Percentiles rank a stretch among this genome's conserved stretches.
Evolutionary conservation across 192 early-diverging fungal species (phyloP).

Genomic region (Umbelopsis vinacea): DNA sequence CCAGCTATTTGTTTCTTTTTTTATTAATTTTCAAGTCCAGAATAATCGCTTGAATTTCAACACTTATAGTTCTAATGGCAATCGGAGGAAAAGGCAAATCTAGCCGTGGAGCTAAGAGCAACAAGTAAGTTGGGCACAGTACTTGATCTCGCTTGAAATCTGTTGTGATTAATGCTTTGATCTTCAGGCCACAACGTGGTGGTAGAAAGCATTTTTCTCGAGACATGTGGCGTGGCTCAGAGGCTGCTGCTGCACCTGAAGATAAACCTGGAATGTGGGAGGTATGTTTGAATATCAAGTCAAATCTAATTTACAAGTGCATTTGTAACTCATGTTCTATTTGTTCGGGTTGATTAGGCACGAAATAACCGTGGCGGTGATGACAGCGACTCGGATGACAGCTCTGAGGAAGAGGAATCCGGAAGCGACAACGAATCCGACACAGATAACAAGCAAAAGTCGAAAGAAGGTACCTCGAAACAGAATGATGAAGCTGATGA

Average conservation of each 20-base stretch:
- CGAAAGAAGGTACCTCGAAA: background rate
- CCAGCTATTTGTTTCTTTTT: too few relatives aligned
- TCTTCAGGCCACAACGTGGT: constrained; percentile 25
- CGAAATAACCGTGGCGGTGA: constrained; percentile 13
- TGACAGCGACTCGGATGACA: constrained; percentile 15
- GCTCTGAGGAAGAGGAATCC: constrained; percentile 2
- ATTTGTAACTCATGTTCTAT: background rate
- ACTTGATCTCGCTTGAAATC: background rate
- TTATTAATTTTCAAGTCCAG: too few relatives aligned
- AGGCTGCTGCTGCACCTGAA: background rate
- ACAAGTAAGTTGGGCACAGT: constrained; percentile 8
- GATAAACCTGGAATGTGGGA: constrained; percentile 25
- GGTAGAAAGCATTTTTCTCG: constrained; percentile 29
- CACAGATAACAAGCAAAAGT: constrained; percentile 12
- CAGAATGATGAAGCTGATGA: constrained; percentile 3
- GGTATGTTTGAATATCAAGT: background rate
- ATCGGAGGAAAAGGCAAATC: constrained; percentile 8
- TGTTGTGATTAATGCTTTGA: background rate
- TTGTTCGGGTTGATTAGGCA: background rate
- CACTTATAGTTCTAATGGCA: background rate
- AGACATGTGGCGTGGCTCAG: constrained; percentile 9
- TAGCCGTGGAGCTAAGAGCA: background rate
- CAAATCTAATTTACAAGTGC: background rate
- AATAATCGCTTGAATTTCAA: too few relatives aligned
- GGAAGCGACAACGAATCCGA: background rate